Percentiles rank a stretch among this genome's conserved stretches.
Conservation (phyloP, 352 stramenopile genomes). For the Phytophthora vignae region DNA sequence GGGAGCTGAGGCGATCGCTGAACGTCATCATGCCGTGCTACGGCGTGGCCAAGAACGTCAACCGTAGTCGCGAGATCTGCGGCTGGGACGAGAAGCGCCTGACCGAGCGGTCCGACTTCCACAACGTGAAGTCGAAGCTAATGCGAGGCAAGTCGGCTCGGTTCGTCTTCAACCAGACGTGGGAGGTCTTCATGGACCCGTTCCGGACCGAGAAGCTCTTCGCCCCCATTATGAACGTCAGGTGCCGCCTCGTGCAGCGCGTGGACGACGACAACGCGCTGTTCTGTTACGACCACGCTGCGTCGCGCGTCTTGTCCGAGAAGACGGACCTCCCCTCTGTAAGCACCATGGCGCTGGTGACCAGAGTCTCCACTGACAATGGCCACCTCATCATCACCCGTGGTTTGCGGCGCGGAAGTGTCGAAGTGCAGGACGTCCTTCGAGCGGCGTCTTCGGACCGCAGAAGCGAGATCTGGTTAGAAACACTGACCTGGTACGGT, state of each 20-base stretch:
- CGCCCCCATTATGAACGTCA: constrained; percentile 34
- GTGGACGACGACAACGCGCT: constrained; percentile 45
- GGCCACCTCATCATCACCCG: constrained; percentile 44
- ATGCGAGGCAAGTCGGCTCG: constrained; percentile 29
- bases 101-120: constrained; percentile 27
- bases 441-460: constrained; percentile 6
- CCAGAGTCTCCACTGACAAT: constrained; percentile 27
- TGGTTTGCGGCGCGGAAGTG: constrained; percentile 40
- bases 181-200: constrained; percentile 38
- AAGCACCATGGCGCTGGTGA: constrained; percentile 38
- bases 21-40: constrained; percentile 23
- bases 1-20: constrained; percentile 20
- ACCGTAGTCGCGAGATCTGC: constrained; percentile 33
- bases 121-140: constrained; percentile 41
- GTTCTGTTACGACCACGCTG: constrained; percentile 41
- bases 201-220: constrained; percentile 36
- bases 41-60: constrained; percentile 12
- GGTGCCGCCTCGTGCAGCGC: constrained; percentile 39
- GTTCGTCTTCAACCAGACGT: constrained; percentile 35
- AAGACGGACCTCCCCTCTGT: constrained; percentile 31
- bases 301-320: constrained; percentile 34
- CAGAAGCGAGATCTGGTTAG: constrained; percentile 32
- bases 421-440: constrained; percentile 41
- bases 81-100: constrained; percentile 41
- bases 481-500: constrained; percentile 37